Evolutionary conservation across 1,284 basidiomycete genomes (phyloP).

Genomic region (Trichosporon coremiiforme): DNA sequence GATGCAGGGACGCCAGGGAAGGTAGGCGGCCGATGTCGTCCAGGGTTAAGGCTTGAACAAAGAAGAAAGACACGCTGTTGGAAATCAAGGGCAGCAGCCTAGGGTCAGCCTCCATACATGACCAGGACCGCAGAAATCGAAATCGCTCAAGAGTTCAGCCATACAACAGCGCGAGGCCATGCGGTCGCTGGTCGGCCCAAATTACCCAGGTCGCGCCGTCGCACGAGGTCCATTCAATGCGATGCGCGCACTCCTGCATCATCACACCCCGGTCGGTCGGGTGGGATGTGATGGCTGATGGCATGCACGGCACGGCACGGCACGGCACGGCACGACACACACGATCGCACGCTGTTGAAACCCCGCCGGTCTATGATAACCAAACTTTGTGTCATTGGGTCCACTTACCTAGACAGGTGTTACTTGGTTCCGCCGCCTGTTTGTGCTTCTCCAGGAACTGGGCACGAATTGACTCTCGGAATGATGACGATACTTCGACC

Average conservation of each 20-base stretch:
- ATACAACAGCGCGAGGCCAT: background rate
- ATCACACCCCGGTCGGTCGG: background rate
- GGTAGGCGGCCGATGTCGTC: constrained; percentile 9
- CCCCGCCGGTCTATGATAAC: constrained; percentile 19
- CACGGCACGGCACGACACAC: background rate
- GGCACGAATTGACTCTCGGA: constrained; percentile 16
- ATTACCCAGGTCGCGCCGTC: background rate
- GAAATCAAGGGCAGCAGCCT: background rate
- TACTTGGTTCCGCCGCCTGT: constrained; percentile 10
- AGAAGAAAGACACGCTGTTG: constrained; percentile 15
- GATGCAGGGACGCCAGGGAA: constrained; percentile 5
- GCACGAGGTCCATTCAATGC: background rate
- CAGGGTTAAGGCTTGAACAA: background rate
- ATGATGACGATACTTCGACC: constrained; percentile 8
- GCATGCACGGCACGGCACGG: constrained; percentile 1
- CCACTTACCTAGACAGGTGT: constrained; percentile 11
- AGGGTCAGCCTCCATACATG: background rate
- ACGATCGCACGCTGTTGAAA: constrained; percentile 13
- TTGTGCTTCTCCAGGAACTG: background rate
- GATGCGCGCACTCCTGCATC: background rate
- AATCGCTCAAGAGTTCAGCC: background rate
- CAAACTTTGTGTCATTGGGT: constrained; percentile 17
- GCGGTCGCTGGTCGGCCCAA: background rate
- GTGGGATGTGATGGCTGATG: constrained; percentile 12
- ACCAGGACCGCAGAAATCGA: background rate